A percentile compares a stretch with the other conserved stretches of the same genome.
These are phyloP conservation scores for Halocafeteria seosinensis DNA, from an alignment of 108 stramenopile genomes.

Conservation along the genomic window DNA sequence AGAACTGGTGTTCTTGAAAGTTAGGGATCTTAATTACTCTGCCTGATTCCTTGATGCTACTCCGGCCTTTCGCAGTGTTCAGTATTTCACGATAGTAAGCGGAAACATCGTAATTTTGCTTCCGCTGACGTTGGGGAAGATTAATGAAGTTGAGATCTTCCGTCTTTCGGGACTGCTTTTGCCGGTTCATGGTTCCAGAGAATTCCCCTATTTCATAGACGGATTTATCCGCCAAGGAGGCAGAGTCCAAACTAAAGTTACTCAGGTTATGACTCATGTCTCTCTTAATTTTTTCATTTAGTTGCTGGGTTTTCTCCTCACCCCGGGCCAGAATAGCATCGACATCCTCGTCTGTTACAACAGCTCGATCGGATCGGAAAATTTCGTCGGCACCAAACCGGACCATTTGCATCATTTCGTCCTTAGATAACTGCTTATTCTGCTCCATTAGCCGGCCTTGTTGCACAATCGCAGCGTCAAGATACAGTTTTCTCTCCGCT, in stretches of 20 bases:
- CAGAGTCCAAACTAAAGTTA: constrained; percentile 69
- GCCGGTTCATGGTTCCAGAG: neutral
- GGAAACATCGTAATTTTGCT: constrained; percentile 80
- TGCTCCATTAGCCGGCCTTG: constrained; percentile 75
- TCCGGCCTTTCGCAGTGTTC: constrained; percentile 52
- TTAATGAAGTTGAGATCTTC: no score
- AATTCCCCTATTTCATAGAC: neutral
- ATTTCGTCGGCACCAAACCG: constrained; percentile 93
- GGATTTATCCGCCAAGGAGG: constrained; percentile 35
- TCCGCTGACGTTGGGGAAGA: constrained; percentile 83
- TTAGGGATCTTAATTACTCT: constrained; percentile 54
- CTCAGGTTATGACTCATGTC: constrained; percentile 86
- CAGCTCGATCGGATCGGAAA: constrained; percentile 49
- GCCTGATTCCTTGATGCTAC: constrained; percentile 55
- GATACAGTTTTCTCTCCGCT: constrained; percentile 89
- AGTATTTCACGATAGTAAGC: constrained; percentile 66
- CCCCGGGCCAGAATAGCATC: constrained; percentile 82
- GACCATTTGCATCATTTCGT: constrained; percentile 93
- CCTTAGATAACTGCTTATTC: constrained; percentile 60
- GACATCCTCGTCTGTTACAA: constrained; percentile 83
- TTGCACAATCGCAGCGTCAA: constrained; percentile 97
- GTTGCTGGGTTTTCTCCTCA: constrained; percentile 62
- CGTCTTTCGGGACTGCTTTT: constrained; percentile 4
- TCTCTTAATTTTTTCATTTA: constrained; percentile 66
- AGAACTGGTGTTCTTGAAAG: constrained; percentile 83